phyloP scores from a whole-genome alignment of 1,284 basidiomycete genomes.

The Acaromyces ingoldii region DNA sequence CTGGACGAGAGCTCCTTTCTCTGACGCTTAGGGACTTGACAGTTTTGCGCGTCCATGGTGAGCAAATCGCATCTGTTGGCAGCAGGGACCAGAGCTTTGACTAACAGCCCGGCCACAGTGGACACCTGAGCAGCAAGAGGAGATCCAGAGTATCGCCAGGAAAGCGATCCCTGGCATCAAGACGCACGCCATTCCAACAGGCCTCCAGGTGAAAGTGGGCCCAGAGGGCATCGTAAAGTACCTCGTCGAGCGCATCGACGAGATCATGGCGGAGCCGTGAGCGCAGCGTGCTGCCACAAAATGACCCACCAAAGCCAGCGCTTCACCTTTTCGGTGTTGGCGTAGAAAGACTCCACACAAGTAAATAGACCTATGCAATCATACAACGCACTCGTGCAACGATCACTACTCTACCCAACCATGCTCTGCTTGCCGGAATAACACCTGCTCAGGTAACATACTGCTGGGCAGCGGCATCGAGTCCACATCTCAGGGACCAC shows the following conservation, averaged over 20 bases:
- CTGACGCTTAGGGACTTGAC: too few relatives aligned
- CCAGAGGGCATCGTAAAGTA: constrained; percentile 50
- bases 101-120: constrained; percentile 21
- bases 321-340: too few relatives aligned
- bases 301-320: too few relatives aligned
- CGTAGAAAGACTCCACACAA: too few relatives aligned
- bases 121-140: constrained; percentile 52
- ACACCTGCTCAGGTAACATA: too few relatives aligned
- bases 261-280: constrained; percentile 33
- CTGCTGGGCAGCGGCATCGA: too few relatives aligned
- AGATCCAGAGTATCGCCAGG: constrained; percentile 50
- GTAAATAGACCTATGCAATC: not conserved
- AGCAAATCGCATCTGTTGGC: not conserved
- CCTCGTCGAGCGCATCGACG: constrained; percentile 49
- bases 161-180: constrained; percentile 51
- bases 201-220: constrained; percentile 50
- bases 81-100: not conserved
- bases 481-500: too few relatives aligned
- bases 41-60: constrained; percentile 2
- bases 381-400: not conserved
- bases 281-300: too few relatives aligned
- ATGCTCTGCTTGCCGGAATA: too few relatives aligned
- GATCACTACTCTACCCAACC: too few relatives aligned
- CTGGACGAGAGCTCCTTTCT: too few relatives aligned
- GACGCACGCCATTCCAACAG: constrained; percentile 51